Evolutionary conservation across 148 eudicot species (phyloP).

Genomic region (Heliamphora exappendiculata): DNA sequence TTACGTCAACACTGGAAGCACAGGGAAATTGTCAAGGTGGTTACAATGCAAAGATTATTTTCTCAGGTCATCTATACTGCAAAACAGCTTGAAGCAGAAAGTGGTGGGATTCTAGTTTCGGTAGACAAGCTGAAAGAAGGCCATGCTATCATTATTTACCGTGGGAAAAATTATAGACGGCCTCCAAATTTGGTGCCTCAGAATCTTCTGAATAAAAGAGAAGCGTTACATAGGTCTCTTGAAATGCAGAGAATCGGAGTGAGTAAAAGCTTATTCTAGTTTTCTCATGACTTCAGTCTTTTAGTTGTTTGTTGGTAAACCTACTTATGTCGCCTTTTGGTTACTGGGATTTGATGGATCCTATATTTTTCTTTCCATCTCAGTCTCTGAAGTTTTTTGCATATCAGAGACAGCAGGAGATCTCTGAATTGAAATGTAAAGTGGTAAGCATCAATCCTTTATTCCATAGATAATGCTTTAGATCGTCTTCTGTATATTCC

Average conservation of each 20-base stretch:
- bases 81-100: slow-evolving; percentile 61
- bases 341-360: not conserved
- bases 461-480: not conserved
- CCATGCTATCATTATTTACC: slow-evolving; percentile 74
- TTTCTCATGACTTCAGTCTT: not conserved
- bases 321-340: not conserved
- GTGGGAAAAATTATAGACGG: slow-evolving; percentile 87
- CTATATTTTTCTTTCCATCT: slow-evolving; percentile 7
- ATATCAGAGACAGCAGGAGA: slow-evolving; percentile 53
- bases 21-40: slow-evolving; percentile 76
- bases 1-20: slow-evolving; percentile 98
- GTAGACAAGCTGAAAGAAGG: slow-evolving; percentile 78
- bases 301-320: not conserved
- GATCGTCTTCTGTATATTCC: not conserved
- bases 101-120: slow-evolving; percentile 67
- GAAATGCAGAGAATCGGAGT: slow-evolving; percentile 88
- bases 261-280: slow-evolving; percentile 26
- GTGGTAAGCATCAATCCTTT: slow-evolving; percentile 40
- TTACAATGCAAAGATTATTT: slow-evolving; percentile 67
- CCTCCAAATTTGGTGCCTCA: slow-evolving; percentile 34
- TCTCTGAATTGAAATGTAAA: slow-evolving; percentile 47
- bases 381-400: slow-evolving; percentile 87
- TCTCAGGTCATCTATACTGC: slow-evolving; percentile 64
- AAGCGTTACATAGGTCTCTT: slow-evolving; percentile 76
- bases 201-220: slow-evolving; percentile 68